phyloP scores from a whole-genome alignment of 2,329 filamentous ascomycete species.

The Talaromyces sp. region DNA sequence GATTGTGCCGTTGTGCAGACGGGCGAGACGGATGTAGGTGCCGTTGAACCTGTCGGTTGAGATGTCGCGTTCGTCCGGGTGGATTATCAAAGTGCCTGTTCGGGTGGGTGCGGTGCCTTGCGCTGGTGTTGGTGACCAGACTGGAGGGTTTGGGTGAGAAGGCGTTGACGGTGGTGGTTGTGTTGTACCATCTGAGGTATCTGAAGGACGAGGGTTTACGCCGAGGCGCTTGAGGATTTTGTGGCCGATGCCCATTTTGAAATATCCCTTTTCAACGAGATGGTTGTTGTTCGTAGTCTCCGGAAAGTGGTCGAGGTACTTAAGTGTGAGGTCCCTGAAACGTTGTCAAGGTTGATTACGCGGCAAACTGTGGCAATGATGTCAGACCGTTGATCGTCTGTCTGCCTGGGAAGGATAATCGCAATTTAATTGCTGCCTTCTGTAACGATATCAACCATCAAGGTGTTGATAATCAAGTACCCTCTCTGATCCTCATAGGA shows the following conservation, averaged over 20 bases:
- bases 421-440: neutral
- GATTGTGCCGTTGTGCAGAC: slow-evolving; percentile 48
- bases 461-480: neutral
- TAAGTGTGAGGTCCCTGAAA: neutral
- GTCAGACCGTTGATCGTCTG: neutral
- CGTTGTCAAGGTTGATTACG: neutral
- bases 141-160: slow-evolving; percentile 7
- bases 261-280: too few species aligned
- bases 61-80: slow-evolving; percentile 36
- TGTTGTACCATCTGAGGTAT: neutral
- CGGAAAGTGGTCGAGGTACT: neutral
- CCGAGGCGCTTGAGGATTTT: slow-evolving; percentile 35
- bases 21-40: slow-evolving; percentile 51
- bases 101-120: neutral
- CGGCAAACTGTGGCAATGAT: slow-evolving; percentile 6
- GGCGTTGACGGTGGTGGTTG: neutral
- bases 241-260: slow-evolving; percentile 27
- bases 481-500: neutral
- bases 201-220: neutral
- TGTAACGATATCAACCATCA: neutral
- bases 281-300: neutral
- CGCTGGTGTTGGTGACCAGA: slow-evolving; percentile 1
- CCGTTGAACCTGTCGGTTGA: slow-evolving; percentile 39
- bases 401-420: neutral
- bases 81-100: slow-evolving; percentile 28